phyloP scores from a whole-genome alignment of 2,329 filamentous ascomycete species.

The Sclerotinia nivalis region DNA sequence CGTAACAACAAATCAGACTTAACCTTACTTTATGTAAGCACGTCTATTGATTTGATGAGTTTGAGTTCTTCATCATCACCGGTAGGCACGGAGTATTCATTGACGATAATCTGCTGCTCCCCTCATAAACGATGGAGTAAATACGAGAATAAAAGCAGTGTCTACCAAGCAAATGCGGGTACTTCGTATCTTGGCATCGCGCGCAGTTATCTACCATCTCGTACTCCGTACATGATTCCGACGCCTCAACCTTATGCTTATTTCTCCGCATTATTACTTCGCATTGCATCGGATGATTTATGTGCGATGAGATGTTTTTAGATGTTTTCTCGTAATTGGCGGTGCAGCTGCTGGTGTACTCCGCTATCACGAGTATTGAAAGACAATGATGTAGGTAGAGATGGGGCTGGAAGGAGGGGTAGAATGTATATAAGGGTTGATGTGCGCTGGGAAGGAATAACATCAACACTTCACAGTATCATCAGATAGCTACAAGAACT shows the following conservation, averaged over 20 bases:
- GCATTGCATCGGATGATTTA: constrained; percentile 8
- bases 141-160: too few species aligned
- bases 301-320: background rate
- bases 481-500: background rate
- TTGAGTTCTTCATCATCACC: too few species aligned
- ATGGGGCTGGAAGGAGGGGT: background rate
- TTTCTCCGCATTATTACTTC: constrained; percentile 1
- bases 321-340: constrained; percentile 10
- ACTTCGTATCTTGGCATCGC: too few species aligned
- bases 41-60: too few species aligned
- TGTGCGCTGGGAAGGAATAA: background rate
- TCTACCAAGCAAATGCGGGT: too few species aligned
- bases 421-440: constrained; percentile 16
- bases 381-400: background rate
- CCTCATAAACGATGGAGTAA: too few species aligned
- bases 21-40: background rate
- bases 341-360: background rate
- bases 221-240: too few species aligned
- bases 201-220: too few species aligned
- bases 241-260: constrained; percentile 9
- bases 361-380: constrained; percentile 21
- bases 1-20: background rate
- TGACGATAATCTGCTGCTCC: too few species aligned
- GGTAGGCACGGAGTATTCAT: too few species aligned
- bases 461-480: background rate